Conservation (phyloP, 805 yeast genomes). For the Ogataea allantospora region DNA sequence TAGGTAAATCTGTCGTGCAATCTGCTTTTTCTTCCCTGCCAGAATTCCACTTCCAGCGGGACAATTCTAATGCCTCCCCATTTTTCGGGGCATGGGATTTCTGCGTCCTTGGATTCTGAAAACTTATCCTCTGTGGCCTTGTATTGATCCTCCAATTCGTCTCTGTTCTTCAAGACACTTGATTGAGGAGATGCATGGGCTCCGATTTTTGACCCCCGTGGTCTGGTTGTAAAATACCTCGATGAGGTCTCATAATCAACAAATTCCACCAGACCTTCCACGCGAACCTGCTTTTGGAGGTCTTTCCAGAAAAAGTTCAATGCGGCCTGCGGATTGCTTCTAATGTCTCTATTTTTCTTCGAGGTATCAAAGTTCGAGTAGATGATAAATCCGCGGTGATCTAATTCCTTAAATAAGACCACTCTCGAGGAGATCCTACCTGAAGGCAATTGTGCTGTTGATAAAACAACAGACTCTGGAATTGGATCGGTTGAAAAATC, state of each 20-base stretch:
- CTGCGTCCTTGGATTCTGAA: constrained; percentile 49
- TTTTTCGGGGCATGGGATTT: constrained; percentile 84
- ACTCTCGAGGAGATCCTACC: constrained; percentile 88
- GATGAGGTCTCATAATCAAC: constrained; percentile 72
- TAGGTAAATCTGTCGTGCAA: constrained; percentile 85
- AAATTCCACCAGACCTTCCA: constrained; percentile 80
- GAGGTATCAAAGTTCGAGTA: constrained; percentile 92
- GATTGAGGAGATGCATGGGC: constrained; percentile 98
- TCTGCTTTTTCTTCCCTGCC: constrained; percentile 94
- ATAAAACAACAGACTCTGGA: constrained; percentile 83
- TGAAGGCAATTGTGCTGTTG: constrained; percentile 84
- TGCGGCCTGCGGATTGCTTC: constrained; percentile 74
- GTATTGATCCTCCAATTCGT: constrained; percentile 58
- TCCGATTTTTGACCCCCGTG: constrained; percentile 89
- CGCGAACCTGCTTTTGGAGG: constrained; percentile 86
- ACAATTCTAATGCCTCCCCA: constrained; percentile 95
- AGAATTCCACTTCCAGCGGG: constrained; percentile 90
- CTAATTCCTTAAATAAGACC: constrained; percentile 87
- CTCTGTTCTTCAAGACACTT: constrained; percentile 50
- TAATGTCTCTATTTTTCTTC: constrained; percentile 72
- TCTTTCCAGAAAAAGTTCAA: constrained; percentile 91
- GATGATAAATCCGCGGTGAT: constrained; percentile 75
- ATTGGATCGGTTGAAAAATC: constrained; percentile 50
- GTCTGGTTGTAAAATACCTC: constrained; percentile 81
- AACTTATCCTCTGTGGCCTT: constrained; percentile 52